phyloP scores from a whole-genome alignment of 306 rosid species.

The Glycine tomentella region DNA sequence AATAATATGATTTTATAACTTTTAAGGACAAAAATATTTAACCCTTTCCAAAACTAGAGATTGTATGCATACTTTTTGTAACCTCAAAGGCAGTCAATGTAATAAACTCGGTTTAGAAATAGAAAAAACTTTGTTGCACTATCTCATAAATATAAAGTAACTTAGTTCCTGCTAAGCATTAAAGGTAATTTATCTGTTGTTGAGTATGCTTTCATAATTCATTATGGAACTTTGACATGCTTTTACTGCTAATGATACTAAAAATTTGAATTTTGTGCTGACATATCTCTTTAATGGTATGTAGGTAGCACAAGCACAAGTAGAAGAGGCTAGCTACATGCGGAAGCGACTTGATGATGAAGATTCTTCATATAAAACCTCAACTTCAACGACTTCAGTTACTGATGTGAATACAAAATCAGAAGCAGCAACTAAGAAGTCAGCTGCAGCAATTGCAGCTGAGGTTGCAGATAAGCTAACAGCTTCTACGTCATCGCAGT shows the following conservation, averaged over 20 bases:
- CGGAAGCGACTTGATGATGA: constrained; percentile 65
- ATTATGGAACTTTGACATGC: constrained; percentile 3
- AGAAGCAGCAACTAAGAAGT: constrained; percentile 62
- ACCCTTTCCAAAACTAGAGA: constrained; percentile 1
- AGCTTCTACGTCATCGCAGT: constrained; percentile 87
- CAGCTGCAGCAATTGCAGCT: constrained; percentile 88
- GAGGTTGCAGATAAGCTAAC: constrained; percentile 91
- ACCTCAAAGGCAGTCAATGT: constrained; percentile 13
- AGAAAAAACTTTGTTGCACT: constrained; percentile 7
- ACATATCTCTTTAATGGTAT: constrained; percentile 35
- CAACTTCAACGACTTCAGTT: constrained; percentile 43
- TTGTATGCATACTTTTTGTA: constrained; percentile 22
- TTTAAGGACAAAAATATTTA: neutral
- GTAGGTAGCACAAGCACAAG: constrained; percentile 86
- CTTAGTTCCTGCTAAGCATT: constrained; percentile 12
- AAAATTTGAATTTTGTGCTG: constrained; percentile 7
- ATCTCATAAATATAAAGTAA: constrained; percentile 19
- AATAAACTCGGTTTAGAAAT: constrained; percentile 7
- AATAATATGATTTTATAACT: neutral
- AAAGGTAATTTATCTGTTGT: neutral
- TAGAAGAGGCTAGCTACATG: constrained; percentile 79
- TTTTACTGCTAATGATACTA: constrained; percentile 35
- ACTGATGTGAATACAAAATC: constrained; percentile 53
- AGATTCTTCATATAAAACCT: constrained; percentile 56
- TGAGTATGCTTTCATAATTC: constrained; percentile 30